phyloP scores from a whole-genome alignment of 805 yeast genomes.

The Cyberlindnera subsufficiens region DNA sequence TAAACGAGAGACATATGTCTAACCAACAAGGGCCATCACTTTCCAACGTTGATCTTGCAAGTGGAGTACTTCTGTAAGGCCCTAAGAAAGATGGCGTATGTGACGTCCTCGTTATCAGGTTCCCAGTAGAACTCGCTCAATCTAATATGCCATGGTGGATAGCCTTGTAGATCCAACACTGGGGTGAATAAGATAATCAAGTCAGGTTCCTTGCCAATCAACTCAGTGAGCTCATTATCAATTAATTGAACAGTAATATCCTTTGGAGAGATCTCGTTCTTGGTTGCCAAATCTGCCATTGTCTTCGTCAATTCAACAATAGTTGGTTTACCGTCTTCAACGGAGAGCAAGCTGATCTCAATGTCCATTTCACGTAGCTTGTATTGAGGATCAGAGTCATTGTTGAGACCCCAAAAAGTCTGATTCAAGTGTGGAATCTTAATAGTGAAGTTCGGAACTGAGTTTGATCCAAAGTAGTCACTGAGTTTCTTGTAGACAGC shows the following conservation, averaged over 20 bases:
- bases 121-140: conserved; percentile 89
- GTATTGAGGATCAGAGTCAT: conserved; percentile 28
- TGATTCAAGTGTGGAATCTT: conserved; percentile 63
- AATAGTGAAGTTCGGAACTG: conserved; percentile 56
- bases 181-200: conserved; percentile 81
- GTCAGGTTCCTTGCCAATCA: conserved; percentile 93
- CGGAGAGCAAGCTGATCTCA: conserved; percentile 60
- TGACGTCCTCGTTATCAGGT: conserved; percentile 74
- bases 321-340: conserved; percentile 83
- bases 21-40: conserved; percentile 30
- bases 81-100: conserved; percentile 76
- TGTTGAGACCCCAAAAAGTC: conserved; percentile 35
- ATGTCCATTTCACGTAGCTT: conserved; percentile 40
- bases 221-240: conserved; percentile 63
- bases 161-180: conserved; percentile 83
- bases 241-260: conserved; percentile 74
- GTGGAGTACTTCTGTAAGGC: conserved; percentile 70
- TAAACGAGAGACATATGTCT: not conserved
- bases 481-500: conserved; percentile 54
- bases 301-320: conserved; percentile 84
- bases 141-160: conserved; percentile 97
- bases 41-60: conserved; percentile 86
- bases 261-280: conserved; percentile 50
- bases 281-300: conserved; percentile 67
- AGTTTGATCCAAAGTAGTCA: conserved; percentile 67